These are phyloP conservation scores for Leishmania lainsoni DNA, from an alignment of 208 protist genomes.

Conservation along the genomic window DNA sequence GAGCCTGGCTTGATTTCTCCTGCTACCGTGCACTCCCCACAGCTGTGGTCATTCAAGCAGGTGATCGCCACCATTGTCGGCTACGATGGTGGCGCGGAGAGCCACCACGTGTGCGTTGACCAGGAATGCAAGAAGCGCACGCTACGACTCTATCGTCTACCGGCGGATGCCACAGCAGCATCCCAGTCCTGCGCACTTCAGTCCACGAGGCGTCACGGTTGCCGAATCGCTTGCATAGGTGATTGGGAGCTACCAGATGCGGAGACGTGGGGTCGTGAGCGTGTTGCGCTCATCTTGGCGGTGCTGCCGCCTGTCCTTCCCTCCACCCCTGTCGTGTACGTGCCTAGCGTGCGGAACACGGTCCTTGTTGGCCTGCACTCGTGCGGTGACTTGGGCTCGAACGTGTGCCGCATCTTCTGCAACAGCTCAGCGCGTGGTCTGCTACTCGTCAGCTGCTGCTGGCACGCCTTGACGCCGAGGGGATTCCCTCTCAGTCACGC, in stretches of 20 bases:
- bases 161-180: not conserved
- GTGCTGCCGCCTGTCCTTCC: slow-evolving; percentile 41
- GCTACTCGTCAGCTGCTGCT: slow-evolving; percentile 92
- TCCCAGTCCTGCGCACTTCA: not conserved
- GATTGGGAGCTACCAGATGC: slow-evolving; percentile 33
- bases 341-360: slow-evolving; percentile 72
- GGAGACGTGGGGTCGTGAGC: slow-evolving; percentile 14
- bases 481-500: slow-evolving; percentile 81
- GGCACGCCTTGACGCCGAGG: slow-evolving; percentile 72
- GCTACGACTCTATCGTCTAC: slow-evolving; percentile 25
- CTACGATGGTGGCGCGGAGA: slow-evolving; percentile 54
- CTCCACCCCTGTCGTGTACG: slow-evolving; percentile 40
- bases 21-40: not conserved
- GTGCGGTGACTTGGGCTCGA: slow-evolving; percentile 88
- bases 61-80: slow-evolving; percentile 52
- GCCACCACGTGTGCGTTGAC: slow-evolving; percentile 44
- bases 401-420: slow-evolving; percentile 73
- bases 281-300: slow-evolving; percentile 38
- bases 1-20: not conserved
- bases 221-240: not conserved
- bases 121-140: slow-evolving; percentile 23
- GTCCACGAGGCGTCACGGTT: not conserved
- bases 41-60: slow-evolving; percentile 16
- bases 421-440: slow-evolving; percentile 53
- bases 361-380: slow-evolving; percentile 84